Evolutionary conservation across 2,329 filamentous ascomycete genomes (phyloP).

Genomic region (Aspergillus nomiae): DNA sequence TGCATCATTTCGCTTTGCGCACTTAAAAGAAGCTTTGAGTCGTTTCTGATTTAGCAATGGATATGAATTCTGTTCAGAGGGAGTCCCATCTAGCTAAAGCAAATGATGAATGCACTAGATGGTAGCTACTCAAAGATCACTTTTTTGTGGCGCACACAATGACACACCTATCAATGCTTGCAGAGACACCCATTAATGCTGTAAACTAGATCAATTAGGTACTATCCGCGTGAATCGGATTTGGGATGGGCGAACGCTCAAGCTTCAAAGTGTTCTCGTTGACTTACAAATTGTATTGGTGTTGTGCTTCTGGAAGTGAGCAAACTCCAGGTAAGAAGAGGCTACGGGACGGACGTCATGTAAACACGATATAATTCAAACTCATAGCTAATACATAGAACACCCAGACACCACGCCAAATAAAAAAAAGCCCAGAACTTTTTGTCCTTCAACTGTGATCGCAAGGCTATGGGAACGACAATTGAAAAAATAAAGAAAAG

Average conservation of each 20-base stretch:
- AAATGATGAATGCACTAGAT: neutral
- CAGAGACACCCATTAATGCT: neutral
- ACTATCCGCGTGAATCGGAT: neutral
- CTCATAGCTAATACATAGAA: neutral
- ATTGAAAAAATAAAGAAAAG: neutral
- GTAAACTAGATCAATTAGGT: neutral
- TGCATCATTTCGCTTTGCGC: conserved; percentile 25
- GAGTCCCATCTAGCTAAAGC: neutral
- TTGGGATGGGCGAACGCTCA: neutral
- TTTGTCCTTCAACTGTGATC: neutral
- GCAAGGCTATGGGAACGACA: neutral
- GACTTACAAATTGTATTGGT: neutral
- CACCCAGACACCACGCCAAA: conserved; percentile 11
- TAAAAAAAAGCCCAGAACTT: neutral
- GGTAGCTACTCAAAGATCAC: neutral
- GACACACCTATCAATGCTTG: neutral
- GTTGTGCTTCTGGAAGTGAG: neutral
- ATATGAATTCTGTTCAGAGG: too few species aligned
- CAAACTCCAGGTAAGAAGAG: neutral
- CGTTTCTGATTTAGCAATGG: too few species aligned
- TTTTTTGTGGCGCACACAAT: neutral
- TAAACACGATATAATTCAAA: neutral
- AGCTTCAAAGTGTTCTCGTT: neutral
- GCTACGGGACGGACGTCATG: neutral
- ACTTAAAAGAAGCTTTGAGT: too few species aligned